Percentiles rank a stretch among this genome's conserved stretches.
phyloP scores from a whole-genome alignment of 2,329 filamentous ascomycete species.

The Fusarium nematophilum region DNA sequence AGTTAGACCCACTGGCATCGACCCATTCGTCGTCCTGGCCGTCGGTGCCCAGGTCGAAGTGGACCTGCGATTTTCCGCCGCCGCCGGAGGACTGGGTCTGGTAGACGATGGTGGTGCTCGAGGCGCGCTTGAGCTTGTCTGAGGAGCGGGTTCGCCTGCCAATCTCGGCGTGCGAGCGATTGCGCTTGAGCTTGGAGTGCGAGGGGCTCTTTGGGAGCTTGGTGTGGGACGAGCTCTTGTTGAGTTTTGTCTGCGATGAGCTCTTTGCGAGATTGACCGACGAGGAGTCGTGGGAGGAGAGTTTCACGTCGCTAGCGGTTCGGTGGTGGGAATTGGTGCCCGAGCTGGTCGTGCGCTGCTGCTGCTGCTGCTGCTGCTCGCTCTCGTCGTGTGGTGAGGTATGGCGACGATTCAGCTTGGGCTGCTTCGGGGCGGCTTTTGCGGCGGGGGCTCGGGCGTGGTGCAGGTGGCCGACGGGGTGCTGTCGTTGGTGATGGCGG shows the following conservation, averaged over 20 bases:
- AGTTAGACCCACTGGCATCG: constrained; percentile 72
- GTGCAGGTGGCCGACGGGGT: constrained; percentile 55
- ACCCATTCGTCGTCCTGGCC: constrained; percentile 71
- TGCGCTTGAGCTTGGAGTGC: constrained; percentile 57
- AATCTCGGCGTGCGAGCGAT: constrained; percentile 36
- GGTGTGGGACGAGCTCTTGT: constrained; percentile 65
- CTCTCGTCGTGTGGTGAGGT: constrained; percentile 51
- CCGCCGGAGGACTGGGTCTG: constrained; percentile 55
- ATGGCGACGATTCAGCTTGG: constrained; percentile 57
- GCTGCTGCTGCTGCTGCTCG: too few relatives aligned
- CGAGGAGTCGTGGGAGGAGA: constrained; percentile 57
- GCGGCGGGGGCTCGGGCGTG: constrained; percentile 65
- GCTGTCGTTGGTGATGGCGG: constrained; percentile 50
- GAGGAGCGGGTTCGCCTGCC: constrained; percentile 68
- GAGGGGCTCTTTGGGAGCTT: constrained; percentile 66
- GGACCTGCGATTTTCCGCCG: constrained; percentile 68
- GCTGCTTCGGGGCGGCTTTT: constrained; percentile 61
- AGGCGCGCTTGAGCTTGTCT: constrained; percentile 64
- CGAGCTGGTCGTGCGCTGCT: constrained; percentile 40
- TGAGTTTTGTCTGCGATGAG: constrained; percentile 63
- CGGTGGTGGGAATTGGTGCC: constrained; percentile 57
- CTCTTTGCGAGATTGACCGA: constrained; percentile 64
- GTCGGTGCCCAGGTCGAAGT: constrained; percentile 70
- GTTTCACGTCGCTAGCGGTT: constrained; percentile 62
- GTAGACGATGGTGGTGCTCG: constrained; percentile 61